Evolutionary conservation across 768 basidiomycete species (phyloP), one percentile per base, ranked within the genome.

Genomic region (Hericium rajendrae): DNA sequence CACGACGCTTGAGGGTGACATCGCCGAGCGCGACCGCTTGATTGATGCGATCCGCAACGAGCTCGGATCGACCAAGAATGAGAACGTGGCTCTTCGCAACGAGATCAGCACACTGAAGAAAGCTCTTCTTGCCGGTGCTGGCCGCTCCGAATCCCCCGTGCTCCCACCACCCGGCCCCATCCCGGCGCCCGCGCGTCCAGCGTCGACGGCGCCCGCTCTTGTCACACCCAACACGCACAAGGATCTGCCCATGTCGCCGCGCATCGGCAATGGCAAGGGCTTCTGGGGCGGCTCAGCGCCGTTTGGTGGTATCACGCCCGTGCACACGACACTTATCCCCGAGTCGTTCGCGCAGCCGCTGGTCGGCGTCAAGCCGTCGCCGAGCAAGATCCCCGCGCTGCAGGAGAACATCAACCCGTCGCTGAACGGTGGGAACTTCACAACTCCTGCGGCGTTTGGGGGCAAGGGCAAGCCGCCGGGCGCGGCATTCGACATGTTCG

Each of bases 21-120:
- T 98, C 66, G 87, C 88, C 13, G 91, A 94, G 67, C 84, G 95
- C 26, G 95, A 99, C 74, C 78, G 82, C 18, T 81, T 98, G 59
- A 86, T 99, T 61, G 88, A 90, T 60, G 86, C 87, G 37, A 91
- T 94, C 70, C 83, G 88, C 53, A 74, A 82, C 13, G 91, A 97
- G 68, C 81, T 97, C 18, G 88, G 88, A 39, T 80, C 81, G 1
- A 84, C 84, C 22, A 81, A 81, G 67, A 82, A 80, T 2, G 94
- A 97, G 74, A 95, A 95, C 68, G 70, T 79, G 16, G 93, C 91
- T 4, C 75, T 97, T 28, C 78, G 88, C 0, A 83, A 88, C 64
- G 90, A 91, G 70, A 84, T 92, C 52, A 71, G 77, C 0, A 74
- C 83, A 3, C 77, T 92, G 64, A 91, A 92, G 73, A 82, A 79